These are phyloP conservation scores for Porcisia hertigi DNA, from an alignment of 208 protist genomes.

Conservation along the genomic window DNA sequence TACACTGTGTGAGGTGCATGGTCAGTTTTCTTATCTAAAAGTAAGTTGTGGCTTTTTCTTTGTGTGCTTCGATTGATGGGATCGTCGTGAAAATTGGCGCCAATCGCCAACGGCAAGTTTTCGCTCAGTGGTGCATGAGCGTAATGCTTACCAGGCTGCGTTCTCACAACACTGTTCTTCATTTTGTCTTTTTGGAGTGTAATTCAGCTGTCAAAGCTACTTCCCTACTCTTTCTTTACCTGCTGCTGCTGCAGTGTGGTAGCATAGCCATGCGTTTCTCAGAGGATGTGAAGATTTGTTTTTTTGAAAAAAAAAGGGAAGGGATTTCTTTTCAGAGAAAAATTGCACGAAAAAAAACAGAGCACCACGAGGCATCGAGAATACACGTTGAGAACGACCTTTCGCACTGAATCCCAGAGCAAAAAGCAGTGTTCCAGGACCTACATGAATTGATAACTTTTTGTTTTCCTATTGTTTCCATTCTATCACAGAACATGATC, in stretches of 20 bases:
- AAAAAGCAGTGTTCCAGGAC: too few species aligned
- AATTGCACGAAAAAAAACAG: neutral
- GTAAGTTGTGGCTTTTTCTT: slow-evolving; percentile 83
- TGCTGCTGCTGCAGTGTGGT: neutral
- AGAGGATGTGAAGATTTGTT: neutral
- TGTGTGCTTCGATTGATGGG: slow-evolving; percentile 78
- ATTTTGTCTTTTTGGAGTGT: slow-evolving; percentile 30
- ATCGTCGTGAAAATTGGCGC: slow-evolving; percentile 91
- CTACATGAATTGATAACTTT: too few species aligned
- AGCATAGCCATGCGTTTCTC: neutral
- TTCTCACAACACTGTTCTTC: slow-evolving; percentile 80
- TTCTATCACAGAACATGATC: too few species aligned
- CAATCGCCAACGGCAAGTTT: slow-evolving; percentile 79
- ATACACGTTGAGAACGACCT: neutral
- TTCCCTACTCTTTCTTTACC: neutral
- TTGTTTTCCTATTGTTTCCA: too few species aligned
- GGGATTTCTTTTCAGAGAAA: neutral
- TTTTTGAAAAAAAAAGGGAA: neutral
- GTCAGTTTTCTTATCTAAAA: slow-evolving; percentile 51
- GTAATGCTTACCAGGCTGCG: slow-evolving; percentile 63
- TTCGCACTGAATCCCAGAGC: too few species aligned
- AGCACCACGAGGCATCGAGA: neutral
- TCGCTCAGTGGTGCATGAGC: slow-evolving; percentile 61
- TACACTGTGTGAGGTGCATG: slow-evolving; percentile 86
- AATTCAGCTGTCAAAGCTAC: neutral